These are phyloP conservation scores for Butyriboletus loyo DNA, from an alignment of 768 basidiomycete species.

Conservation along the genomic window DNA sequence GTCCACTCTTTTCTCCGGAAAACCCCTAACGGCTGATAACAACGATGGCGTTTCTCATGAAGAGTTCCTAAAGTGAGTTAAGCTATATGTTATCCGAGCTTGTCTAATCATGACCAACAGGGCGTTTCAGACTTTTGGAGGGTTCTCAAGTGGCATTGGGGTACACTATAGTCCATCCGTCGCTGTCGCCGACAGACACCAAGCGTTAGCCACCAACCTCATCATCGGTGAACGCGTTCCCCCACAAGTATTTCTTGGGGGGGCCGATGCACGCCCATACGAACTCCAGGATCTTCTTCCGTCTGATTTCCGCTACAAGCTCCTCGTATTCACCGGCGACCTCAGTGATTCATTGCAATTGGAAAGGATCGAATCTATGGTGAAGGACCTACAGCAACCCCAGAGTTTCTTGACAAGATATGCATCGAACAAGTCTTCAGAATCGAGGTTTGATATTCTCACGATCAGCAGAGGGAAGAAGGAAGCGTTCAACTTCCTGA, in stretches of 20 bases:
- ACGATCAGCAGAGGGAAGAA: constrained; percentile 32
- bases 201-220: constrained; percentile 38
- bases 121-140: constrained; percentile 43
- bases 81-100: background rate
- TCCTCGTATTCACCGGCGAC: constrained; percentile 46
- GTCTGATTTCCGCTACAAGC: constrained; percentile 47
- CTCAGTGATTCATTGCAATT: constrained; percentile 17
- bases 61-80: constrained; percentile 42
- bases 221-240: constrained; percentile 50
- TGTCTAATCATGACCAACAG: constrained; percentile 23
- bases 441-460: constrained; percentile 30
- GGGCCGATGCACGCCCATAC: constrained; percentile 43
- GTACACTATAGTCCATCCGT: constrained; percentile 46
- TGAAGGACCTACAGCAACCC: constrained; percentile 24
- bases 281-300: constrained; percentile 51
- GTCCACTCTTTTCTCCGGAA: constrained; percentile 51
- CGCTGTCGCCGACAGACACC: constrained; percentile 34
- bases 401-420: constrained; percentile 29
- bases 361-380: constrained; percentile 25
- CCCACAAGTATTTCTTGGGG: constrained; percentile 45
- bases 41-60: constrained; percentile 39
- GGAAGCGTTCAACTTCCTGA: constrained; percentile 29
- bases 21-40: constrained; percentile 40
- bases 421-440: constrained; percentile 18
- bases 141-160: constrained; percentile 47